Evolutionary conservation across 129 eudicot genomes (phyloP).

Genomic region (Artemisia annua): DNA sequence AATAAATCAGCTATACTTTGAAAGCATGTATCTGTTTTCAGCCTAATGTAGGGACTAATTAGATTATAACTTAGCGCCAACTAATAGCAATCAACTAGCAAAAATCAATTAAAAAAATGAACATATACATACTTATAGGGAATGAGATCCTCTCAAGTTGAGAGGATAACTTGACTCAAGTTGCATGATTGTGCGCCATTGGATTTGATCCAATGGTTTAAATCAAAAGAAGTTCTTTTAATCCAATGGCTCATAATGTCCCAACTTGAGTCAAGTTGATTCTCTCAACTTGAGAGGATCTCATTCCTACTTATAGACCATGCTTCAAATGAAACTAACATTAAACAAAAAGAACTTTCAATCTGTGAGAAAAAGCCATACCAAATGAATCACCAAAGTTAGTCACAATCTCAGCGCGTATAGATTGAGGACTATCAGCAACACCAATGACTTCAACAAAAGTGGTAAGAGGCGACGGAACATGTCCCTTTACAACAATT

Average conservation of each 20-base stretch:
- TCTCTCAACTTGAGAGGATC: too few species aligned
- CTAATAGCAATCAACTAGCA: background rate
- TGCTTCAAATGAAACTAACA: background rate
- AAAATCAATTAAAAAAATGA: background rate
- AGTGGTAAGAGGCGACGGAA: conserved; percentile 52
- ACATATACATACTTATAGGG: too few species aligned
- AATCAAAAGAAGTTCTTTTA: too few species aligned
- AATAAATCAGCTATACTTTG: background rate
- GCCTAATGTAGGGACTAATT: background rate
- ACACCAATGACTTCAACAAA: conserved; percentile 88
- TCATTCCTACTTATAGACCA: too few species aligned
- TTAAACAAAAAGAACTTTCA: background rate
- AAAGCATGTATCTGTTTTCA: background rate
- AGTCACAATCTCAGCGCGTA: conserved; percentile 70
- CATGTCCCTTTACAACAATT: conserved; percentile 52
- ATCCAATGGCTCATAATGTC: too few species aligned
- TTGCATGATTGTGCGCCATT: too few species aligned
- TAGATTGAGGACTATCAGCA: conserved; percentile 63
- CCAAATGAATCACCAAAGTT: conserved; percentile 87
- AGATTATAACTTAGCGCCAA: background rate
- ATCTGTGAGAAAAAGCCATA: conserved; percentile 19
- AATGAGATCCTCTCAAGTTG: too few species aligned
- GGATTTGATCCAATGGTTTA: too few species aligned
- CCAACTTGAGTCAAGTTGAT: too few species aligned
- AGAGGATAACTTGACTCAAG: too few species aligned